Evolutionary conservation across 1,284 basidiomycete species (phyloP).

Genomic region (Athelia sp.): DNA sequence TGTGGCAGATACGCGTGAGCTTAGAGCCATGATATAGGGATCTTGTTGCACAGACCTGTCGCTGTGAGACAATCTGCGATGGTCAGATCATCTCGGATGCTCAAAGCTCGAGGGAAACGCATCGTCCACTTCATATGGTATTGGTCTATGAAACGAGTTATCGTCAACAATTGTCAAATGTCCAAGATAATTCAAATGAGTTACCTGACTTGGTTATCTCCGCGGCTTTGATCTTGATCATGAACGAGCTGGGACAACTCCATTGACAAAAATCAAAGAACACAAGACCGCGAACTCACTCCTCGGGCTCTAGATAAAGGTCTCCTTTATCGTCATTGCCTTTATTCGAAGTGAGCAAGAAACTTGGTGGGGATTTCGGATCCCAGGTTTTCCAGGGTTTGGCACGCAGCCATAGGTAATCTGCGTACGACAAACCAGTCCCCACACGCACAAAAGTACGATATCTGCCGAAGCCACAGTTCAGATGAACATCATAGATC

Average conservation of each 20-base stretch:
- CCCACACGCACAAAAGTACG: constrained; percentile 83
- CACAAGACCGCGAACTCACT: constrained; percentile 39
- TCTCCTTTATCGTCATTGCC: constrained; percentile 75
- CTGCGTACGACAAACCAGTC: constrained; percentile 77
- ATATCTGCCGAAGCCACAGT: constrained; percentile 41
- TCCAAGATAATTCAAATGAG: background rate
- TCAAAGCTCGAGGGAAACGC: constrained; percentile 83
- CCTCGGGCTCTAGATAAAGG: constrained; percentile 73
- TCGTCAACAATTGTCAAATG: background rate
- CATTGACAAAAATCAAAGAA: background rate
- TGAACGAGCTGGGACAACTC: constrained; percentile 62
- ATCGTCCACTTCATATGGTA: constrained; percentile 76
- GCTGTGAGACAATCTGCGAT: constrained; percentile 67
- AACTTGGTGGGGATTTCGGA: constrained; percentile 56
- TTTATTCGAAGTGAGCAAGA: constrained; percentile 54
- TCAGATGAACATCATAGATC: constrained; percentile 5
- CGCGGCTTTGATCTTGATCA: constrained; percentile 86
- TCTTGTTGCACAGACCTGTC: constrained; percentile 43
- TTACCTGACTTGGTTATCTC: constrained; percentile 75
- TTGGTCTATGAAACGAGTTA: constrained; percentile 47
- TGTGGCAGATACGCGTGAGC: background rate
- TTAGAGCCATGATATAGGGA: background rate
- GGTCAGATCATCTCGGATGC: constrained; percentile 70
- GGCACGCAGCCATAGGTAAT: constrained; percentile 76
- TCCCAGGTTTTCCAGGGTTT: constrained; percentile 76